phyloP scores from a whole-genome alignment of 1,284 basidiomycete genomes.

The Moesziomyces antarcticus region DNA sequence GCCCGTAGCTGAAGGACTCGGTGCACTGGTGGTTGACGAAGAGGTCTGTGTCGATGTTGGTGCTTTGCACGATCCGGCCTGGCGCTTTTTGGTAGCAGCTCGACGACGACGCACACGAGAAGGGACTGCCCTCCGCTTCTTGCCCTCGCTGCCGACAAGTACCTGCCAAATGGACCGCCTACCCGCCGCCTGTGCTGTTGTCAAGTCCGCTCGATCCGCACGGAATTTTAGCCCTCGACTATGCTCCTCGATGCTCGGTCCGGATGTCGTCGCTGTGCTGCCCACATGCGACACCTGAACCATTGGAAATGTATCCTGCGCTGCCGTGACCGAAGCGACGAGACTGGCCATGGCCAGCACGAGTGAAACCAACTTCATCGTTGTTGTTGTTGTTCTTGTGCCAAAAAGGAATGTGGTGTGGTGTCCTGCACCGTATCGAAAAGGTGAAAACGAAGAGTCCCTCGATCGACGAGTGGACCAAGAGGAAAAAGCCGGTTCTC shows the following conservation, averaged over 20 bases:
- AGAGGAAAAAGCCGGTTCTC: background rate
- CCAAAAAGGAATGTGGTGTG: slow-evolving; percentile 7
- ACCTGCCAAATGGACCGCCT: slow-evolving; percentile 30
- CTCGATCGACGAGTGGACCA: slow-evolving; percentile 10
- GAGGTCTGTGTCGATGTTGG: slow-evolving; percentile 1
- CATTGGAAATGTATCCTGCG: slow-evolving; percentile 1
- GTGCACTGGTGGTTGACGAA: slow-evolving; percentile 5
- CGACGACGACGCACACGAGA: slow-evolving; percentile 18
- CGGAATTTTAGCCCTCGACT: slow-evolving; percentile 6
- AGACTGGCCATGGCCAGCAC: slow-evolving; percentile 27
- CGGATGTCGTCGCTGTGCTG: no score
- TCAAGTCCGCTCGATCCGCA: slow-evolving; percentile 7
- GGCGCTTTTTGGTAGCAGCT: slow-evolving; percentile 7
- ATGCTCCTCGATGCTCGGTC: no score
- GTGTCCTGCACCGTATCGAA: slow-evolving; percentile 31
- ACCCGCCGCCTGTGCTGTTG: background rate
- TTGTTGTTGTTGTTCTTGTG: background rate
- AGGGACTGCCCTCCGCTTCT: slow-evolving; percentile 48
- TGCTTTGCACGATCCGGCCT: slow-evolving; percentile 21
- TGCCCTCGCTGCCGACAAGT: slow-evolving; percentile 10
- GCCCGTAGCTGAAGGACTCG: background rate
- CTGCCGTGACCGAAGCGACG: slow-evolving; percentile 15
- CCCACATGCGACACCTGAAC: background rate
- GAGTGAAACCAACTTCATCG: slow-evolving; percentile 35
- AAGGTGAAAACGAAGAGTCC: slow-evolving; percentile 6